Evolutionary conservation across 106 monocot genomes (phyloP).

Genomic region (Allium cepa): DNA sequence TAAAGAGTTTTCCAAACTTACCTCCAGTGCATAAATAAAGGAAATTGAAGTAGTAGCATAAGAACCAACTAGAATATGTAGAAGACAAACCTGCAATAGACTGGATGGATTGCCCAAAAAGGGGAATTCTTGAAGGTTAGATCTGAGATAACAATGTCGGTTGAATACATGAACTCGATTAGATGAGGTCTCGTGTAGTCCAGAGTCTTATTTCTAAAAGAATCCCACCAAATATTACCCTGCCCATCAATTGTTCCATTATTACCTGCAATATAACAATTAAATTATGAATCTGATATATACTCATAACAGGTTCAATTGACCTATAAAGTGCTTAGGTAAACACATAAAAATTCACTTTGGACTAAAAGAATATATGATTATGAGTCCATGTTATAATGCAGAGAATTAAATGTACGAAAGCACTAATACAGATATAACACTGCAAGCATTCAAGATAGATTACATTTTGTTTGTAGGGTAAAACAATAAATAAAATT

Average conservation of each 20-base stretch:
- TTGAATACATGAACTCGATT: conserved; percentile 77
- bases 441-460: no score
- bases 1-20: conserved; percentile 43
- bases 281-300: background rate
- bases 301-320: background rate
- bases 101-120: conserved; percentile 92
- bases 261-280: conserved; percentile 30
- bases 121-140: conserved; percentile 86
- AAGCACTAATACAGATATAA: no score
- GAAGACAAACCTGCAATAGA: conserved; percentile 80
- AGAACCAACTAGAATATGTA: background rate
- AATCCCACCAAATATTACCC: conserved; percentile 83
- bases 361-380: background rate
- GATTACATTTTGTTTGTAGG: no score
- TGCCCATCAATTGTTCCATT: conserved; percentile 94
- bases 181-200: conserved; percentile 81
- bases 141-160: conserved; percentile 72
- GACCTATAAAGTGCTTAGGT: background rate
- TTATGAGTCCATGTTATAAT: background rate
- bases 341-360: background rate
- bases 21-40: background rate
- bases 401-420: no score
- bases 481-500: no score
- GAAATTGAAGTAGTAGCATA: no score
- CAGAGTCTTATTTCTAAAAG: conserved; percentile 42